Percentiles rank a stretch among this genome's conserved stretches.
phyloP scores from a whole-genome alignment of 129 eudicot species.

The Escallonia herrerae region DNA sequence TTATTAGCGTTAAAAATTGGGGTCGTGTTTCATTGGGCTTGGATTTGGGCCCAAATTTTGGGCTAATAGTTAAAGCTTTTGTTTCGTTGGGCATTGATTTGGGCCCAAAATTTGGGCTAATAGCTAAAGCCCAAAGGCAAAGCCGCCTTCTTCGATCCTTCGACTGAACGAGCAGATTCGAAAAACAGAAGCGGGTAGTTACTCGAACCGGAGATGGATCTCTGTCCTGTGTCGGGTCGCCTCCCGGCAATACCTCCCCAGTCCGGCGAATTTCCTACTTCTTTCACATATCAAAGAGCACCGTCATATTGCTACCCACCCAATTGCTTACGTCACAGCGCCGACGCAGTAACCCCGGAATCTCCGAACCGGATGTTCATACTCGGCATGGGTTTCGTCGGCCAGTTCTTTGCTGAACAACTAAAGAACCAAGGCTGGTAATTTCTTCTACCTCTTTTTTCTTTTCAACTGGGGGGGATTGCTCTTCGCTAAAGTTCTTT shows the following conservation, averaged over 20 bases:
- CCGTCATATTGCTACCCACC: neutral
- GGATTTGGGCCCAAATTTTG: too few relatives aligned
- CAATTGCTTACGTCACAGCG: conserved; percentile 6
- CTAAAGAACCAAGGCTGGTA: conserved; percentile 72
- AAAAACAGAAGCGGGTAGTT: too few relatives aligned
- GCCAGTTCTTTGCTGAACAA: conserved; percentile 62
- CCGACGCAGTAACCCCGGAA: conserved; percentile 4
- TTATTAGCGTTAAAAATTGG: too few relatives aligned
- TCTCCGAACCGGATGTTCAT: conserved; percentile 56
- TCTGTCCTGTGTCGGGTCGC: conserved; percentile 2
- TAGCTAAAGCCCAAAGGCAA: too few relatives aligned
- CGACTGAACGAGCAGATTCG: neutral
- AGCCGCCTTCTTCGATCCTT: too few relatives aligned
- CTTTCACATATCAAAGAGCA: neutral
- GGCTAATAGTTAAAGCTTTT: too few relatives aligned
- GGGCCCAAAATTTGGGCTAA: too few relatives aligned
- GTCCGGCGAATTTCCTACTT: neutral
- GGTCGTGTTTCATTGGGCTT: too few relatives aligned
- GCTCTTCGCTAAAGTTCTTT: neutral
- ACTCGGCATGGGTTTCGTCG: conserved; percentile 89
- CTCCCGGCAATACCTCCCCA: conserved; percentile 20
- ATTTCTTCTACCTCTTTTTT: neutral
- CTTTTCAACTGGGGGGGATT: neutral
- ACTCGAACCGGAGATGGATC: conserved; percentile 15
- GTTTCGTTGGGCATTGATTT: too few relatives aligned